Base-by-base conservation (phyloP, 768 basidiomycete genomes). In the Boletus pseudo-olivaceus region DNA sequence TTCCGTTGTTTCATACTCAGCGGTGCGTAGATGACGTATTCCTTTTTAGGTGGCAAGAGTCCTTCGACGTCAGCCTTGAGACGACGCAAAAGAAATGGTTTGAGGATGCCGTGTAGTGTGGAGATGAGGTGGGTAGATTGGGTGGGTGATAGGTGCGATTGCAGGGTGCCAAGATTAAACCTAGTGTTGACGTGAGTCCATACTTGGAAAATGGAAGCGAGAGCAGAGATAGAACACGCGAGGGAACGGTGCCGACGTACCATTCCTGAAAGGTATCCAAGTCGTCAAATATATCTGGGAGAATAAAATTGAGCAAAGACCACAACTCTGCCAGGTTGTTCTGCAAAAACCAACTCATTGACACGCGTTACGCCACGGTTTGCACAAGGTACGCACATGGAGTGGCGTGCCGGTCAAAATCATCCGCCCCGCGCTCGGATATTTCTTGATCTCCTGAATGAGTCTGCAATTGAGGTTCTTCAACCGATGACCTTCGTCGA, bases 331-430 rank as follows among this genome's bases (percentile, higher is more conserved):
- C 81, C 3, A 99, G 79, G 64, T 98, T 98, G 72, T 99, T 98
- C 91, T 99, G 66, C n/a, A n/a, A 45, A 42, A 1, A 27, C 41
- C 40, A 53, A 51, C 5, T 7, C 20, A 23, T 56, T 49, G 51
- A 38, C 3, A 30, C 26, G 8, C 4, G 39, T 45, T 15, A 23
- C 20, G 5, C 27, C 37, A 23, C 34, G 12, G 42, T 4, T 29
- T 19, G 26, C 34, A 53, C 32, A 37, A 7, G 38, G 19, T 14
- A 72, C 85, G 52, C 56, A 94, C 95, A 72, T 98, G 95, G 35
- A 99, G 73, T 7, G 97, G 97, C 17, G 97, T 99, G 30, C 97
- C 97, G 1, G 95, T 98, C 57, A 99, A 72, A 54, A 99, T 88
- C 82, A 98, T 88, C 44, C 97, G 77, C 39, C 93, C 91, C 0